A percentile compares a stretch with the other conserved stretches of the same genome.
Evolutionary conservation across 2,329 filamentous ascomycete genomes (phyloP).

Genomic region (Microsporum canis): DNA sequence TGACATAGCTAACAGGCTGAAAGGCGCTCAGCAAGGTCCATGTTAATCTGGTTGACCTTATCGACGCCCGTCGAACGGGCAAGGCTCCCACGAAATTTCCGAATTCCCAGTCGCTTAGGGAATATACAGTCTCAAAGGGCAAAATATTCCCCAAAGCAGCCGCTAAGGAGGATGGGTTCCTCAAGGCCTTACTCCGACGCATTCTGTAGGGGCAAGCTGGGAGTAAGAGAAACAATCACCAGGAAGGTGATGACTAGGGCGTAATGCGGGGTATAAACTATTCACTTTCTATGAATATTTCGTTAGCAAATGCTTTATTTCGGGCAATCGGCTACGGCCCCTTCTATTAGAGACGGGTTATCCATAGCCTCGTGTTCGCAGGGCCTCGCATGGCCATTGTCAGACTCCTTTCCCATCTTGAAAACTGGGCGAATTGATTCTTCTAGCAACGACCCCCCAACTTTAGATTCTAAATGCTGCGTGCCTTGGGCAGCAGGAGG

Average conservation of each 20-base stretch:
- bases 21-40: constrained; percentile 1
- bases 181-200: neutral
- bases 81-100: neutral
- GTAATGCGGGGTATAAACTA: too few species aligned
- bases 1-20: neutral
- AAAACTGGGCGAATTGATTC: too few species aligned
- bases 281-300: too few species aligned
- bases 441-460: too few species aligned
- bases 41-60: constrained; percentile 1
- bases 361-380: too few species aligned
- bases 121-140: neutral
- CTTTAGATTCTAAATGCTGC: too few species aligned
- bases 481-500: too few species aligned
- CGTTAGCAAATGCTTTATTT: too few species aligned
- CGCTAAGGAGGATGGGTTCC: constrained; percentile 2
- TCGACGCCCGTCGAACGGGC: constrained; percentile 4
- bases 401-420: too few species aligned
- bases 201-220: neutral
- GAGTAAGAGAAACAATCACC: neutral
- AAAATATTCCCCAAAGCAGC: constrained; percentile 3
- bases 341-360: too few species aligned
- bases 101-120: neutral
- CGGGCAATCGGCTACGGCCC: too few species aligned
- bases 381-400: too few species aligned
- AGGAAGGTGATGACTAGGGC: neutral